Evolutionary conservation across 176 grass and related monocot species (phyloP).

Genomic region (Panicum miliaceum): DNA sequence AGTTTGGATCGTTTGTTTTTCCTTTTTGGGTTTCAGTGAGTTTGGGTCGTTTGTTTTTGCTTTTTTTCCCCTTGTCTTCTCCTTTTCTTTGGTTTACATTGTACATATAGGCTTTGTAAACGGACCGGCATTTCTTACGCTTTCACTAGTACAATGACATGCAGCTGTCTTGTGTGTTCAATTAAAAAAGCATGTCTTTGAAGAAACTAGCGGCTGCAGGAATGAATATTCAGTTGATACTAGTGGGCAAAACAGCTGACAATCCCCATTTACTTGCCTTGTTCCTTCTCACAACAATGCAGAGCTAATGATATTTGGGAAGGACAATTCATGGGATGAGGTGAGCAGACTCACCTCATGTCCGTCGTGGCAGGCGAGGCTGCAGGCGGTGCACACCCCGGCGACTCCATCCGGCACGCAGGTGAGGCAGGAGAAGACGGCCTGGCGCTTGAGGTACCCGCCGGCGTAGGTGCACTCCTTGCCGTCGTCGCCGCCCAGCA

Average conservation of each 20-base stretch:
- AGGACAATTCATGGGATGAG: neutral
- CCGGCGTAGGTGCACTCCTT: slow-evolving; percentile 90
- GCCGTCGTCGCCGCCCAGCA: slow-evolving; percentile 93
- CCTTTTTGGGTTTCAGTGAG: neutral
- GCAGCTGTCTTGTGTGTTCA: too few relatives aligned
- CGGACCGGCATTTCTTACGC: too few relatives aligned
- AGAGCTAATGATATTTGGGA: too few relatives aligned
- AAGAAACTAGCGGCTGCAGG: neutral
- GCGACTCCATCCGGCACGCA: slow-evolving; percentile 75
- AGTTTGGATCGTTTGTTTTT: neutral
- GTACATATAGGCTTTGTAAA: too few relatives aligned
- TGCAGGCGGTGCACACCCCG: slow-evolving; percentile 93
- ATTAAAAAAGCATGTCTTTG: too few relatives aligned
- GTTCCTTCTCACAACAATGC: neutral
- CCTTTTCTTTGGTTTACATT: neutral
- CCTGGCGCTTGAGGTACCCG: slow-evolving; percentile 94
- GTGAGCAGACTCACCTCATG: slow-evolving; percentile 65
- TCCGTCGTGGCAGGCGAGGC: slow-evolving; percentile 93
- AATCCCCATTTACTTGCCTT: neutral
- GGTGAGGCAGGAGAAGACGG: slow-evolving; percentile 97
- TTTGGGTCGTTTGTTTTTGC: neutral
- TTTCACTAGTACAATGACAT: too few relatives aligned
- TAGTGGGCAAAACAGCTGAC: neutral
- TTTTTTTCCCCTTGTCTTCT: neutral
- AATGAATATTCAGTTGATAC: neutral